phyloP scores from a whole-genome alignment of 2,329 filamentous ascomycete species.

The Trichoderma sp. region DNA sequence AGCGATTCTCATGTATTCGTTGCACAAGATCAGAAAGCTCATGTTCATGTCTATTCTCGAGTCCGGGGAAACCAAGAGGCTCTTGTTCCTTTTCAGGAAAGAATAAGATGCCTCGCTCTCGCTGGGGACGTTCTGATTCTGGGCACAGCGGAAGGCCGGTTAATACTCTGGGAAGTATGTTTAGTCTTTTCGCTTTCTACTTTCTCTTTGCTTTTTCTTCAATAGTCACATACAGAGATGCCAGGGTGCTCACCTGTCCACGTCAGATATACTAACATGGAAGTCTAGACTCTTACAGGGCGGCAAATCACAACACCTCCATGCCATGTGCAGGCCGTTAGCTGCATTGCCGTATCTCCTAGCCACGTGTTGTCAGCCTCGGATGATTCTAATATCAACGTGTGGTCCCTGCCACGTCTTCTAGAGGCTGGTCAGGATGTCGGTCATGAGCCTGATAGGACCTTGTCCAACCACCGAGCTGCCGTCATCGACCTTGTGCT shows the following conservation, averaged over 20 bases:
- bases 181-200: constrained; percentile 31
- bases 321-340: constrained; percentile 79
- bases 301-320: constrained; percentile 75
- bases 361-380: constrained; percentile 78
- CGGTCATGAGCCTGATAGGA: constrained; percentile 71
- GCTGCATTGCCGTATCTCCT: constrained; percentile 71
- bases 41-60: constrained; percentile 89
- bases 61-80: constrained; percentile 86
- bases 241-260: not conserved
- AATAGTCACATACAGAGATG: not conserved
- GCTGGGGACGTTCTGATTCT: constrained; percentile 74
- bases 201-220: constrained; percentile 21
- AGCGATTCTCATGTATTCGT: constrained; percentile 85
- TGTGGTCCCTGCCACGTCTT: constrained; percentile 82
- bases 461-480: constrained; percentile 76
- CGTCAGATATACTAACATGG: constrained; percentile 31
- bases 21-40: constrained; percentile 87
- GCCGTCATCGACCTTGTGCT: constrained; percentile 67
- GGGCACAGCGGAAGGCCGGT: constrained; percentile 81
- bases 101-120: constrained; percentile 76
- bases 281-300: constrained; percentile 69
- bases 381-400: constrained; percentile 85
- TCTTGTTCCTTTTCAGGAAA: constrained; percentile 83
- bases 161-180: constrained; percentile 90
- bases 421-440: constrained; percentile 61